phyloP scores from a whole-genome alignment of 2,329 filamentous ascomycete genomes.

The Colletotrichum simmondsii region DNA sequence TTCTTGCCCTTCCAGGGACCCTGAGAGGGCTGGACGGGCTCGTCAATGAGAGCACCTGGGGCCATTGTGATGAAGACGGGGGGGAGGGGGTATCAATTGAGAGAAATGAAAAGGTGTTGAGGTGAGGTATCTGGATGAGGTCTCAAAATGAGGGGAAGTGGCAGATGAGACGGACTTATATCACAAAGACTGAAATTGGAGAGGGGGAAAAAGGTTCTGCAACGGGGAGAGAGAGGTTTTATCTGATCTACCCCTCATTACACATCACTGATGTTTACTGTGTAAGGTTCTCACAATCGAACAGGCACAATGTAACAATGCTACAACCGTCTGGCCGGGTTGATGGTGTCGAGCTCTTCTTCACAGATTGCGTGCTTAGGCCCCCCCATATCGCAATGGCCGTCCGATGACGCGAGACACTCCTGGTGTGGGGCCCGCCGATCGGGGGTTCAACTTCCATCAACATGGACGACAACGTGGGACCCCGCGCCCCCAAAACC shows the following conservation, averaged over 20 bases:
- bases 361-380: conserved; percentile 30
- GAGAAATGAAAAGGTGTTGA: not conserved
- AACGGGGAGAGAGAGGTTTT: not conserved
- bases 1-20: conserved; percentile 41
- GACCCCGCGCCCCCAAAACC: not conserved
- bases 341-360: too few relatives aligned
- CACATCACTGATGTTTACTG: not conserved
- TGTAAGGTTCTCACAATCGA: too few relatives aligned
- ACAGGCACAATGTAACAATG: not conserved
- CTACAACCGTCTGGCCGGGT: too few relatives aligned
- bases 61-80: conserved; percentile 30
- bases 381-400: conserved; percentile 32
- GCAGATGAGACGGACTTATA: not conserved
- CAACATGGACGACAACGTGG: not conserved
- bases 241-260: conserved; percentile 15
- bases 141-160: not conserved
- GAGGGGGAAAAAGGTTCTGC: not conserved
- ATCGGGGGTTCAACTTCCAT: not conserved
- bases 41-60: conserved; percentile 36
- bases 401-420: conserved; percentile 34
- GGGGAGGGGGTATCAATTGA: conserved; percentile 12
- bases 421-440: not conserved
- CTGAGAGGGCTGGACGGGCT: conserved; percentile 20
- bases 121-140: not conserved
- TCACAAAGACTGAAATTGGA: not conserved